Percentiles rank a stretch among this genome's conserved stretches.
phyloP scores from a whole-genome alignment of 495 filamentous ascomycete species.

The Xylaria cubensis region DNA sequence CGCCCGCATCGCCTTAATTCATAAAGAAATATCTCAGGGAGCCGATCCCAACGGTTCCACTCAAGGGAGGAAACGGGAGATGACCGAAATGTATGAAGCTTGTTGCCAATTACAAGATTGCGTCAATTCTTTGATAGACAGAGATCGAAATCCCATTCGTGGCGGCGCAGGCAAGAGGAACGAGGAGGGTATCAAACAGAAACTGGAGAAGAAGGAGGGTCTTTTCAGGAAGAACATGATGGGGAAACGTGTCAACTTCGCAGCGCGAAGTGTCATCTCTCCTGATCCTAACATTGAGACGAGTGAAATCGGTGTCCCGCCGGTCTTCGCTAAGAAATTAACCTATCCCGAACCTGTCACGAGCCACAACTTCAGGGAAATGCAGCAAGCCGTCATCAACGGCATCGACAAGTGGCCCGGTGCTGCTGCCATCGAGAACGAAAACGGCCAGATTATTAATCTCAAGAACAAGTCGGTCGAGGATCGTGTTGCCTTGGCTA shows the following conservation, averaged over 20 bases:
- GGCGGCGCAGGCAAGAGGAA: constrained; percentile 72
- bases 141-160: constrained; percentile 78
- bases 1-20: constrained; percentile 74
- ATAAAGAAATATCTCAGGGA: constrained; percentile 65
- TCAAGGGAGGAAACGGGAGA: constrained; percentile 41
- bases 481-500: constrained; percentile 84
- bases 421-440: constrained; percentile 91
- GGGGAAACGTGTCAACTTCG: constrained; percentile 99
- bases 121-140: constrained; percentile 90
- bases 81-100: constrained; percentile 56
- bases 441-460: constrained; percentile 89
- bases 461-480: constrained; percentile 84
- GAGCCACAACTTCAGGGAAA: constrained; percentile 91
- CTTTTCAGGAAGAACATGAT: constrained; percentile 99
- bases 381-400: constrained; percentile 97
- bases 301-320: constrained; percentile 96
- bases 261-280: constrained; percentile 96
- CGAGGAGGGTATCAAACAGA: constrained; percentile 93
- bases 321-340: constrained; percentile 93
- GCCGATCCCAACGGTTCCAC: constrained; percentile 29
- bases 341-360: constrained; percentile 98
- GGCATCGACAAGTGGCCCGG: constrained; percentile 94
- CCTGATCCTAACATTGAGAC: constrained; percentile 99
- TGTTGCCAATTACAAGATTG: constrained; percentile 84
- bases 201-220: constrained; percentile 98